Percentiles rank a stretch among this genome's conserved stretches.
Evolutionary conservation across 2,329 filamentous ascomycete species (phyloP).

Genomic region (Calonectria hawksworthii): DNA sequence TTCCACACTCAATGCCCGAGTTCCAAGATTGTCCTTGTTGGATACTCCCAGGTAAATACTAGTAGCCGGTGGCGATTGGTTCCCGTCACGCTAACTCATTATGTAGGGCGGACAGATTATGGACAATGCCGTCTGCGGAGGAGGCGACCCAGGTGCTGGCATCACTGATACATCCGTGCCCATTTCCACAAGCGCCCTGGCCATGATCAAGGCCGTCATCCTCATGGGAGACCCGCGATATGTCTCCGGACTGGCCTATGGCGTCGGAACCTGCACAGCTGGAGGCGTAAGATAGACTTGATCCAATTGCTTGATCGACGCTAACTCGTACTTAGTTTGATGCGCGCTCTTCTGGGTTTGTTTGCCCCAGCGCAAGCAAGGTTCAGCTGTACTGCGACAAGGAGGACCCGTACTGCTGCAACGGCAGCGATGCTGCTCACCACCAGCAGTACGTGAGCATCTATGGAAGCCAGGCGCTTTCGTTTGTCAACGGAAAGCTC

Average conservation of each 20-base stretch:
- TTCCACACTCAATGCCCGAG: constrained; percentile 70
- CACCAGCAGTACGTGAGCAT: constrained; percentile 75
- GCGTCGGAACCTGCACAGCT: constrained; percentile 71
- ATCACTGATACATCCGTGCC: constrained; percentile 59
- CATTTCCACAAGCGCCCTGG: constrained; percentile 62
- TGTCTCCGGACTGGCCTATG: constrained; percentile 67
- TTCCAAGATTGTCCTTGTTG: constrained; percentile 71
- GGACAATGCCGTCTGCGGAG: constrained; percentile 75
- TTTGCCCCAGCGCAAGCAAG: constrained; percentile 65
- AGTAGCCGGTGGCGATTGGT: fast-evolving
- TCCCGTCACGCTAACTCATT: not conserved
- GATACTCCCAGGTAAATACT: constrained; percentile 68
- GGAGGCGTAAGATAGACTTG: constrained; percentile 64
- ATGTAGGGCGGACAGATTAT: constrained; percentile 72
- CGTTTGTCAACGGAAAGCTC: constrained; percentile 67
- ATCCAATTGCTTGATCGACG: not conserved
- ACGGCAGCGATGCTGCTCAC: constrained; percentile 69
- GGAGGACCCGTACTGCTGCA: constrained; percentile 76
- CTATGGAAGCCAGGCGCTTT: constrained; percentile 71
- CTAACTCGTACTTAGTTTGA: constrained; percentile 63
- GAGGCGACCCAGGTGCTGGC: constrained; percentile 62
- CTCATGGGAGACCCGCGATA: constrained; percentile 76
- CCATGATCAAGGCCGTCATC: constrained; percentile 73
- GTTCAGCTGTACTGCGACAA: constrained; percentile 77
- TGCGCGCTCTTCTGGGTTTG: constrained; percentile 69